A percentile compares a stretch with the other conserved stretches of the same genome.
Conservation (phyloP, 106 monocot species). For the Acorus calamus region DNA sequence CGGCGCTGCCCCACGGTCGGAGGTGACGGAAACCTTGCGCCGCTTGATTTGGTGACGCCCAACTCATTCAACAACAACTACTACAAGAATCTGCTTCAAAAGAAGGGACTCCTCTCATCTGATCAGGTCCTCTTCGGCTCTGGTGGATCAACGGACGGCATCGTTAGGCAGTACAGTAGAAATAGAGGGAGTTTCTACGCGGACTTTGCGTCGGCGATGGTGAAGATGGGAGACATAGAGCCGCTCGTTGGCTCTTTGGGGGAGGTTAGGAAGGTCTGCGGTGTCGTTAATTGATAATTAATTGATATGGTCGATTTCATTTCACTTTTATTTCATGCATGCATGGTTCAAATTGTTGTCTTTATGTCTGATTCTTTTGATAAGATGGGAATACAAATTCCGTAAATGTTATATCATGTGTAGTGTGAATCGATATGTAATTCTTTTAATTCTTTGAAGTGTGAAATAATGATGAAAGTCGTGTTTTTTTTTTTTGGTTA, state of each 20-base stretch:
- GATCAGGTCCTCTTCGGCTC: constrained; percentile 24
- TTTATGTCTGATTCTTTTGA: too few relatives aligned
- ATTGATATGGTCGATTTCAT: too few relatives aligned
- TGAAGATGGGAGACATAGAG: constrained; percentile 35
- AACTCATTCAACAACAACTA: constrained; percentile 52
- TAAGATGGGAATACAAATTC: too few relatives aligned
- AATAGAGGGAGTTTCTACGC: constrained; percentile 11
- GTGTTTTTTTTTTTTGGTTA: too few relatives aligned
- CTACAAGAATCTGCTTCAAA: constrained; percentile 45
- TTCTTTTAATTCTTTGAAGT: too few relatives aligned
- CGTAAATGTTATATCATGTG: too few relatives aligned
- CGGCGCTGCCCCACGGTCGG: constrained; percentile 41
- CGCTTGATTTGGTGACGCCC: constrained; percentile 32
- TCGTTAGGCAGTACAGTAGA: constrained; percentile 25
- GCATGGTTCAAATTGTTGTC: too few relatives aligned
- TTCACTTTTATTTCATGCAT: too few relatives aligned
- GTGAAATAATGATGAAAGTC: too few relatives aligned
- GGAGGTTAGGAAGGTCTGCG: constrained; percentile 32
- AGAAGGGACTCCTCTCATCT: constrained; percentile 28
- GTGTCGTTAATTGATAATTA: background rate
- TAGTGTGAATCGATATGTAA: too few relatives aligned
- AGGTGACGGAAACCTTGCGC: constrained; percentile 52
- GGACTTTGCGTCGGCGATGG: constrained; percentile 29
- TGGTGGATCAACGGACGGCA: constrained; percentile 13
- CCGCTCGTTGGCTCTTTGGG: constrained; percentile 27